Evolutionary conservation across 176 grass and related monocot species (phyloP).

Genomic region (Cenchrus purpureus): DNA sequence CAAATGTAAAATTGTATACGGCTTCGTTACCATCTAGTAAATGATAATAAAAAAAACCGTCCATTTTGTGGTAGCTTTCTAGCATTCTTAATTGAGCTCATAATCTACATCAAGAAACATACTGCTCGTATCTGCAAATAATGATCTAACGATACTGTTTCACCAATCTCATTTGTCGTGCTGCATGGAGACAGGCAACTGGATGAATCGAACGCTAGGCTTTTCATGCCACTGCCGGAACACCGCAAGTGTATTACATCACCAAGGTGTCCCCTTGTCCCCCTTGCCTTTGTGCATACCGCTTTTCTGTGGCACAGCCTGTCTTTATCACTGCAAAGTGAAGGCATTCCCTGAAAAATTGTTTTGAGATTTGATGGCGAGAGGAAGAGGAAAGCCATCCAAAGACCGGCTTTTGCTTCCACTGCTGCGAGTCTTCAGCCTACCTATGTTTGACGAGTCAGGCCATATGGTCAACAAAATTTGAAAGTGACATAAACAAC

Average conservation of each 20-base stretch:
- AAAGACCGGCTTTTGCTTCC: conserved; percentile 39
- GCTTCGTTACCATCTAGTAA: background rate
- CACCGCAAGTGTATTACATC: conserved; percentile 54
- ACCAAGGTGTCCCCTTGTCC: conserved; percentile 49
- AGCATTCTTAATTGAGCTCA: background rate
- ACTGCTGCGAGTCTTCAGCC: background rate
- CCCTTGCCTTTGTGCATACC: conserved; percentile 41
- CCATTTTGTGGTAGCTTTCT: background rate
- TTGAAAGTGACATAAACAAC: background rate
- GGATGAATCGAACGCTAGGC: conserved; percentile 34
- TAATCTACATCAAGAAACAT: background rate
- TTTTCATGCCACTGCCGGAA: conserved; percentile 48
- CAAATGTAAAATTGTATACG: background rate
- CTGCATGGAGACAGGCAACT: conserved; percentile 37
- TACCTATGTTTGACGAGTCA: background rate
- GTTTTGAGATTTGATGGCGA: conserved; percentile 41
- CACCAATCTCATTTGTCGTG: conserved; percentile 7
- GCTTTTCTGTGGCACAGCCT: conserved; percentile 30
- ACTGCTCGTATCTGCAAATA: background rate
- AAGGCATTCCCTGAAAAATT: conserved; percentile 27
- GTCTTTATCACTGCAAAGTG: conserved; percentile 49
- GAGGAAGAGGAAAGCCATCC: background rate
- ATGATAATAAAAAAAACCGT: background rate
- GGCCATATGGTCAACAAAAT: conserved; percentile 1
- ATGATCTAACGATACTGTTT: conserved; percentile 3